Evolutionary conservation across 768 basidiomycete species (phyloP).

Genomic region (Naematelia encephala): DNA sequence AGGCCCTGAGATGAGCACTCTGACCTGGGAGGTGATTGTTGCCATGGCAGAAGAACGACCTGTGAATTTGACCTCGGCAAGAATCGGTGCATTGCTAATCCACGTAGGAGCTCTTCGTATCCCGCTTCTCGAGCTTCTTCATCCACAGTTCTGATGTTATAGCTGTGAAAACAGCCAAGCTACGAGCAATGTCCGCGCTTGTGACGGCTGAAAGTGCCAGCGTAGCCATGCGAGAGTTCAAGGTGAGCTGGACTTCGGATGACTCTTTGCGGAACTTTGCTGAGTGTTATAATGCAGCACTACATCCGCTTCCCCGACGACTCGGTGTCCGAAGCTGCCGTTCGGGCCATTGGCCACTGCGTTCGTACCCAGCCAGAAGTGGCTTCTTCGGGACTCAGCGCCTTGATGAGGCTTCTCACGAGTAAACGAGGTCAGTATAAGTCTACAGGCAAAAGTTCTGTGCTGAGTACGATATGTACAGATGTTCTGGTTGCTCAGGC

Average conservation of each 20-base stretch:
- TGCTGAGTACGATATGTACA: conserved; percentile 43
- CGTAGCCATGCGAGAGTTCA: conserved; percentile 73
- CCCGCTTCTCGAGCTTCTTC: conserved; percentile 65
- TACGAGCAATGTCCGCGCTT: conserved; percentile 67
- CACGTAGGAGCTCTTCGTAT: conserved; percentile 62
- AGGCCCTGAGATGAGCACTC: conserved; percentile 65
- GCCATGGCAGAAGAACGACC: conserved; percentile 64
- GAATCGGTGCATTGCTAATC: conserved; percentile 4
- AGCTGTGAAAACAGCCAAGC: conserved; percentile 69
- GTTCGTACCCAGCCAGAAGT: conserved; percentile 68
- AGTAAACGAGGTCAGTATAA: conserved; percentile 63
- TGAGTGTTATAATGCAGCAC: conserved; percentile 56
- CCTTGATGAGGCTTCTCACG: conserved; percentile 75
- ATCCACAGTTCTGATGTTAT: conserved; percentile 66
- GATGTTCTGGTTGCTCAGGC: conserved; percentile 75
- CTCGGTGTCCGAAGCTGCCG: conserved; percentile 65
- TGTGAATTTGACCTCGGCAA: too few species aligned
- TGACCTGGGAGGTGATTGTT: conserved; percentile 69
- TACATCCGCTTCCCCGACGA: conserved; percentile 78
- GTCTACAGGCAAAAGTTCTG: background rate
- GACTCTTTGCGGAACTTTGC: background rate
- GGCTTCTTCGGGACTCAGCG: conserved; percentile 66
- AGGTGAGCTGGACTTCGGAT: conserved; percentile 58
- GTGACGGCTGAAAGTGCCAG: conserved; percentile 66
- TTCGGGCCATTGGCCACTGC: conserved; percentile 73